These are phyloP conservation scores for Phoma sp. DNA, from an alignment of 2,329 filamentous ascomycete species.

Conservation along the genomic window DNA sequence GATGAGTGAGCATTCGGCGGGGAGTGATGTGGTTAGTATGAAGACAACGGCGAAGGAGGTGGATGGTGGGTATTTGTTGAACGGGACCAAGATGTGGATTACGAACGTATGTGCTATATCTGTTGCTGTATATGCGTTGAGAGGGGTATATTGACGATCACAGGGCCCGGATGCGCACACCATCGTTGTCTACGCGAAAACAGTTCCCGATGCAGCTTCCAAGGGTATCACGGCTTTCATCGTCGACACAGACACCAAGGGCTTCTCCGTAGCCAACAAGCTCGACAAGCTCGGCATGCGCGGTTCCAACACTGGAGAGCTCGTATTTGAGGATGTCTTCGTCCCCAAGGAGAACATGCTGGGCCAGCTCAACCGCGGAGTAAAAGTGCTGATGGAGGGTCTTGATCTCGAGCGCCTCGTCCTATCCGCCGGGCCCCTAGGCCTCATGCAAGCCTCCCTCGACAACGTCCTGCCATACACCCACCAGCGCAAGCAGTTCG, in stretches of 20 bases:
- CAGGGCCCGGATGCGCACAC: slow-evolving; percentile 85
- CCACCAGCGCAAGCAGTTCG: slow-evolving; percentile 90
- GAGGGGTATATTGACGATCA: not conserved
- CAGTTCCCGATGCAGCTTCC: slow-evolving; percentile 76
- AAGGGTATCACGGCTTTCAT: slow-evolving; percentile 97
- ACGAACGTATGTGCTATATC: slow-evolving; percentile 73
- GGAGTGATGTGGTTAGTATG: slow-evolving; percentile 96
- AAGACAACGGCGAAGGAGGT: slow-evolving; percentile 81
- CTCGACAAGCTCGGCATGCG: slow-evolving; percentile 99
- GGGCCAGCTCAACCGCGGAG: slow-evolving; percentile 80
- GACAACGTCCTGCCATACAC: slow-evolving; percentile 88
- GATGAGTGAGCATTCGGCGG: slow-evolving; percentile 92
- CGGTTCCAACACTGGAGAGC: slow-evolving; percentile 93
- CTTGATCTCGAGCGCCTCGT: slow-evolving; percentile 93
- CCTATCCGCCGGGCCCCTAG: slow-evolving; percentile 86
- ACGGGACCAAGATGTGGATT: slow-evolving; percentile 99
- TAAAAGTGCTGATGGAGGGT: slow-evolving; percentile 93
- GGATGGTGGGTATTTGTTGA: slow-evolving; percentile 84
- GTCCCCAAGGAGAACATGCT: slow-evolving; percentile 84
- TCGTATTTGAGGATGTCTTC: slow-evolving; percentile 90
- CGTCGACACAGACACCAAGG: slow-evolving; percentile 72
- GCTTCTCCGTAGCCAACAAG: slow-evolving; percentile 88
- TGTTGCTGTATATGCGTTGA: not conserved
- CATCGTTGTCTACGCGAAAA: slow-evolving; percentile 97
- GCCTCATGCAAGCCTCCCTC: slow-evolving; percentile 91